phyloP scores from a whole-genome alignment of 805 yeast species.

The Yarrowia porcina region DNA sequence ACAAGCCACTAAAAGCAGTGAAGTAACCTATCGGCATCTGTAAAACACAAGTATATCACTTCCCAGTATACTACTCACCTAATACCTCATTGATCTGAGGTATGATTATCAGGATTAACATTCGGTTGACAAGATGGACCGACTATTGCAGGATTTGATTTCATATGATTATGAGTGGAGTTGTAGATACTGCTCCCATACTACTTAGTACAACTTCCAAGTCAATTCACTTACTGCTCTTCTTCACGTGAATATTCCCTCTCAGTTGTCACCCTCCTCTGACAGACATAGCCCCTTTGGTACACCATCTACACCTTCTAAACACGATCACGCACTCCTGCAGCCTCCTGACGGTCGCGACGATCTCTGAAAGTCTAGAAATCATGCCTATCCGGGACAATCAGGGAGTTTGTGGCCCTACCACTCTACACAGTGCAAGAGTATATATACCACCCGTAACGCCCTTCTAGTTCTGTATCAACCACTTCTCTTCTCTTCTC shows the following conservation, averaged over 20 bases:
- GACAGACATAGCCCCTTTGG: neutral
- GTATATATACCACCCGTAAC: neutral
- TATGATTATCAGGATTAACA: constrained; percentile 13
- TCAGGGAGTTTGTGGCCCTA: neutral
- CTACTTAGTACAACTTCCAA: too few species aligned
- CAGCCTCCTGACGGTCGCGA: constrained; percentile 13
- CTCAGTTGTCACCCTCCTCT: too few species aligned
- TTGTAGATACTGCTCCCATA: too few species aligned
- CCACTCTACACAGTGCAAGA: neutral
- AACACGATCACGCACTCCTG: neutral
- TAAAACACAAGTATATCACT: too few species aligned
- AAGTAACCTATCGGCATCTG: too few species aligned
- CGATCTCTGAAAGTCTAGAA: constrained; percentile 3
- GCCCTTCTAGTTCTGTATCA: neutral
- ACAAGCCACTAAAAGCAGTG: too few species aligned
- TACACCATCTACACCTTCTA: neutral
- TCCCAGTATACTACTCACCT: too few species aligned
- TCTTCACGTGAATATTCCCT: too few species aligned
- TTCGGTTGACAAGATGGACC: neutral
- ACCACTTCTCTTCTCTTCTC: neutral
- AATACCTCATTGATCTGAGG: too few species aligned
- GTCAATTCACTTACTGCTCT: too few species aligned
- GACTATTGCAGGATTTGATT: neutral
- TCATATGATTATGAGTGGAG: constrained; percentile 17
- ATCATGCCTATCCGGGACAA: constrained; percentile 16